These are phyloP conservation scores for Tieghemostelium lacteum DNA, from an alignment of 78 protist species.

Conservation along the genomic window DNA sequence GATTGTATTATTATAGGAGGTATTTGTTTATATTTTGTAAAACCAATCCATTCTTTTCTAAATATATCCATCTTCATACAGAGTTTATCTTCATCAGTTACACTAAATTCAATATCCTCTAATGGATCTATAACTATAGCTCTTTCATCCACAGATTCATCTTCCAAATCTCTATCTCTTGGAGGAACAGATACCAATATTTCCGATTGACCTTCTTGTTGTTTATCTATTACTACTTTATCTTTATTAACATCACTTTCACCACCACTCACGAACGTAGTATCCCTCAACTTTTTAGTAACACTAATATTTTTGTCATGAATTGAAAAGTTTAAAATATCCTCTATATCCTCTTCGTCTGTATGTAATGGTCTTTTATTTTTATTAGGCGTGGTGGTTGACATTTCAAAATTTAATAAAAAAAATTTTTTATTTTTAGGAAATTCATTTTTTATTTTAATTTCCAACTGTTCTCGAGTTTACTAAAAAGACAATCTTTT, in stretches of 20 bases:
- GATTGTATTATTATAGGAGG: constrained; percentile 49
- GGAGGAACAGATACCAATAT: too few species aligned
- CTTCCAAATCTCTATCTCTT: too few species aligned
- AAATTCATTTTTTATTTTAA: too few species aligned
- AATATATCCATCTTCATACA: background rate
- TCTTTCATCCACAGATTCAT: background rate
- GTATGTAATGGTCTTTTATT: background rate
- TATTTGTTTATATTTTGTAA: background rate
- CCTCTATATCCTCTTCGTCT: too few species aligned
- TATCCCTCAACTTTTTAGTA: background rate
- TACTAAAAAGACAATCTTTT: too few species aligned
- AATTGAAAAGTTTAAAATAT: background rate
- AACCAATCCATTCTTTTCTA: constrained; percentile 13
- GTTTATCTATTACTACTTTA: background rate
- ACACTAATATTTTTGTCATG: background rate
- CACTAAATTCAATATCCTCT: background rate
- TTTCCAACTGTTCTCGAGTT: too few species aligned
- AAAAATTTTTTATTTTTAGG: too few species aligned
- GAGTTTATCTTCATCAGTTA: background rate
- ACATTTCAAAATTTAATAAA: too few species aligned
- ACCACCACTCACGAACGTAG: background rate
- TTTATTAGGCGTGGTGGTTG: too few species aligned
- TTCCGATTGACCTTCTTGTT: too few species aligned
- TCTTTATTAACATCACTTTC: background rate
- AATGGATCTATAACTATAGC: background rate